phyloP scores from a whole-genome alignment of 805 yeast species.

The Candida cerambycidarum region DNA sequence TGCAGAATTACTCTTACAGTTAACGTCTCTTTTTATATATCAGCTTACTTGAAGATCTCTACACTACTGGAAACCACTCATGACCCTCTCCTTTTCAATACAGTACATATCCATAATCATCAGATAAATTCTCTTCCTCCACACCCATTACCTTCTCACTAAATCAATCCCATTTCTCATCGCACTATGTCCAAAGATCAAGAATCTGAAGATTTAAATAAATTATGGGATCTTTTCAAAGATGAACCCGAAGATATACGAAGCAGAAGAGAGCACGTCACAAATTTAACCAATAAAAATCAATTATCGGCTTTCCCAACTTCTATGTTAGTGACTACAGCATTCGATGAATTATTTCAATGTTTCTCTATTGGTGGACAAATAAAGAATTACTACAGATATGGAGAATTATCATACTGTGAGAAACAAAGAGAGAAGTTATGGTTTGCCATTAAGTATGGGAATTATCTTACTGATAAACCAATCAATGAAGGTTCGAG shows the following conservation, averaged over 20 bases:
- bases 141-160: too few species aligned
- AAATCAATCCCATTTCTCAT: background rate
- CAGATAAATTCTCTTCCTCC: too few species aligned
- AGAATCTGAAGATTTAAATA: conserved; percentile 28
- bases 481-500: conserved; percentile 20
- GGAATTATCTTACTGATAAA: conserved; percentile 23
- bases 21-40: too few species aligned
- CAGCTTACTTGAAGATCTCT: too few species aligned
- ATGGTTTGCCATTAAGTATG: conserved; percentile 73
- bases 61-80: too few species aligned
- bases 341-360: conserved; percentile 79
- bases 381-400: conserved; percentile 76
- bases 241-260: conserved; percentile 30
- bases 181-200: conserved; percentile 6
- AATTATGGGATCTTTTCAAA: conserved; percentile 31
- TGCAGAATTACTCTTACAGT: too few species aligned
- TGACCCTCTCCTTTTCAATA: too few species aligned
- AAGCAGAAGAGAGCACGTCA: conserved; percentile 23
- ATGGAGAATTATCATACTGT: conserved; percentile 76
- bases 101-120: too few species aligned
- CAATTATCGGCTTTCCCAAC: conserved; percentile 28
- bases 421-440: conserved; percentile 67
- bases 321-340: conserved; percentile 54
- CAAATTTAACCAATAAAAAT: conserved; percentile 21
- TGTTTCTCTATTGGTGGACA: conserved; percentile 94